Evolutionary conservation across 306 rosid genomes (phyloP), one percentile per base, ranked within the genome.

Genomic region (Oxytropis ochrocephala): DNA sequence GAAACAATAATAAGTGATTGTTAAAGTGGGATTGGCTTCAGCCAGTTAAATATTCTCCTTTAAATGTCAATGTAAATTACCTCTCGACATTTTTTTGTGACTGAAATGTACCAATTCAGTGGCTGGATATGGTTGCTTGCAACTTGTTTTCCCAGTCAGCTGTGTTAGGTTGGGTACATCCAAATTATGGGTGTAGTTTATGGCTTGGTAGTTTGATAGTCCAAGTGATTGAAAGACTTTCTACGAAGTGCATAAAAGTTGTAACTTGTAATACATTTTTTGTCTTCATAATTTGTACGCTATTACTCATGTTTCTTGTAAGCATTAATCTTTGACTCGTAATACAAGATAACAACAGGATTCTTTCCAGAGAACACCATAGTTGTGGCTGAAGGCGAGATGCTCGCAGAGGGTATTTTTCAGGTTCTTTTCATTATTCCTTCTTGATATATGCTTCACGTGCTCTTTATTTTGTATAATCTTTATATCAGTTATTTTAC

Each of bases 311-410:
- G 38, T 54, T 76, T 52, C 21, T 32, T 49, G 57, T 69, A 50
- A 65, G 58, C 44, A 17, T 49, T 61, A n/a, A 3, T 60, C 92
- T 44, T 94, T 94, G 82, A 94, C 96, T 72, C 74, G 67, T 73
- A 58, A 67, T 83, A 94, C 97, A 91, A 88, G 89, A 88, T 94
- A 85, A 94, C 98, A 9, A 83, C 98, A 69, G 98, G 98, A 21
- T 86, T 94, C 75, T 88, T 94, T 75, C 66, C 86, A 41, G 98
- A 94, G 95, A 94, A 94, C 84, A 90, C 96, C 58, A 81, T 94
- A 64, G 91, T 88, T 73, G 97, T 94, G 30, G 98, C 90, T 7
- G 98, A 94, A 78, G 98, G 97, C 32, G 96, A 88, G 83, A 94
- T 94, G 97, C 92, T 82, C 10, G 71, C 84, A 54, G 89, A 83